Evolutionary conservation across 139 green algal species (phyloP).

Genomic region (Coelastrella sp.): DNA sequence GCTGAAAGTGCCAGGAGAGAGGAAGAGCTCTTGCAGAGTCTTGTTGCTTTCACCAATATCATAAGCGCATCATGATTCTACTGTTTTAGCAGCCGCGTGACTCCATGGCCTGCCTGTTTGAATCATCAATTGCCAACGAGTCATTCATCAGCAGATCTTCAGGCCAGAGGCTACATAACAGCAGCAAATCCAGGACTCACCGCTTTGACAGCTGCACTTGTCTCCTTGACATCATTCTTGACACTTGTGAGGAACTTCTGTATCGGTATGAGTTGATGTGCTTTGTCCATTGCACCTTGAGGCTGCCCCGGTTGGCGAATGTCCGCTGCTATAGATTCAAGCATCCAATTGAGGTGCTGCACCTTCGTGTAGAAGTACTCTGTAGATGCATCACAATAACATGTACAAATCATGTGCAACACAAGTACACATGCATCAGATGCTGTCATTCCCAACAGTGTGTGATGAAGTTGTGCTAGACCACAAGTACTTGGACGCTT

Average conservation of each 20-base stretch:
- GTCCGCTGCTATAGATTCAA: slow-evolving; percentile 49
- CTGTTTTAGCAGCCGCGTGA: too few species aligned
- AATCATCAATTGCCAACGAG: background rate
- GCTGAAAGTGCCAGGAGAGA: background rate
- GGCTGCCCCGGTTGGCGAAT: slow-evolving; percentile 19
- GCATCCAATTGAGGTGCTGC: slow-evolving; percentile 61
- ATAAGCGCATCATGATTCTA: too few species aligned
- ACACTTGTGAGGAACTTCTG: slow-evolving; percentile 66
- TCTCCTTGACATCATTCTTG: slow-evolving; percentile 63
- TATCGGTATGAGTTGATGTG: slow-evolving; percentile 62
- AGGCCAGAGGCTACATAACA: background rate
- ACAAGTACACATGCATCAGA: too few species aligned
- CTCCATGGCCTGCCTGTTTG: too few species aligned
- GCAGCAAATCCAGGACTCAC: slow-evolving; percentile 26
- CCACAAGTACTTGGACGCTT: too few species aligned
- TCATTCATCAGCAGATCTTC: background rate
- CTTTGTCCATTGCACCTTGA: slow-evolving; percentile 41
- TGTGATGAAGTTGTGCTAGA: too few species aligned
- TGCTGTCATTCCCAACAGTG: too few species aligned
- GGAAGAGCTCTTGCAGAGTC: too few species aligned
- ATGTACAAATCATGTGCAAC: background rate
- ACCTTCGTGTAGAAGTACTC: slow-evolving; percentile 64
- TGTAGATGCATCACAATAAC: background rate
- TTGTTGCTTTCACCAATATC: too few species aligned
- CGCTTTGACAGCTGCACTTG: slow-evolving; percentile 52